Conservation (phyloP, 2,329 filamentous ascomycete genomes). For the Paraphoma sp. region DNA sequence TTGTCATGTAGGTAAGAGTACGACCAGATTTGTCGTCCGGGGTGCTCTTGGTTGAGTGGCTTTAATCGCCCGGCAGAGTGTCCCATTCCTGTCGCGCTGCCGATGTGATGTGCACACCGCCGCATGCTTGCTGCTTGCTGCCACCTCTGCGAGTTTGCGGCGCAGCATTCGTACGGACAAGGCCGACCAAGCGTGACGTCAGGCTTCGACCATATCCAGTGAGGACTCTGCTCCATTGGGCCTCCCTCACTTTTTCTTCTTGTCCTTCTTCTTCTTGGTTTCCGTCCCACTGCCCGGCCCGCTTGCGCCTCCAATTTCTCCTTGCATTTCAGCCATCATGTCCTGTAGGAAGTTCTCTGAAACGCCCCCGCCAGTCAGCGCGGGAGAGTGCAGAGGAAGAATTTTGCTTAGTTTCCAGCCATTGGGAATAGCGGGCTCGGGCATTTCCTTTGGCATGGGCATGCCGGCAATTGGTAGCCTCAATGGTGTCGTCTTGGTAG, state of each 20-base stretch:
- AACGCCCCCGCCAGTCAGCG: constrained; percentile 89
- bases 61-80: too few species aligned
- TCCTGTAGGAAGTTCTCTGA: constrained; percentile 95
- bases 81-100: too few species aligned
- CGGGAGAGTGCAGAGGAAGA: constrained; percentile 85
- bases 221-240: too few species aligned
- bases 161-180: too few species aligned
- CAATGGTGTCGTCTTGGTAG: constrained; percentile 73
- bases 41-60: too few species aligned
- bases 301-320: constrained; percentile 39
- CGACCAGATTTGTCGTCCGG: too few species aligned
- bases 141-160: too few species aligned
- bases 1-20: too few species aligned
- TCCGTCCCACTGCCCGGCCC: constrained; percentile 32
- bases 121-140: too few species aligned
- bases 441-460: constrained; percentile 70
- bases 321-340: constrained; percentile 92
- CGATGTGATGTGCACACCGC: too few species aligned
- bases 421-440: constrained; percentile 70
- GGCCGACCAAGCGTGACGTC: too few species aligned
- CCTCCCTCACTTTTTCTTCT: constrained; percentile 45
- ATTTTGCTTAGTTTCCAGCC: constrained; percentile 91
- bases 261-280: constrained; percentile 46
- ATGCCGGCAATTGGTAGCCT: constrained; percentile 76
- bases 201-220: too few species aligned